These are phyloP conservation scores for Borealophlyctis nickersoniae DNA, from an alignment of 192 early-diverging fungal species.

Conservation along the genomic window DNA sequence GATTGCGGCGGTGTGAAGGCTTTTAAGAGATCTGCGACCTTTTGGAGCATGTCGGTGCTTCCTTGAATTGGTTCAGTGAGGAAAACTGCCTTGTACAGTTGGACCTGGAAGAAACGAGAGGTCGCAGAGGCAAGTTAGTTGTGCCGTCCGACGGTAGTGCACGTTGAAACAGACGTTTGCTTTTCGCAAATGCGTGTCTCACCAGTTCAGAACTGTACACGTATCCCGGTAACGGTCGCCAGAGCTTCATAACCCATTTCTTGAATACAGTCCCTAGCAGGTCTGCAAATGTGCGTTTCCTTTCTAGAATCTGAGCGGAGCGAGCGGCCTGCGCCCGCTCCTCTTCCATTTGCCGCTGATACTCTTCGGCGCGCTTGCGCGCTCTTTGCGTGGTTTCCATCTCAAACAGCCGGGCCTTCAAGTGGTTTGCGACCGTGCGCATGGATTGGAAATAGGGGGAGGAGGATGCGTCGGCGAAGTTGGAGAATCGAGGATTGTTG, in stretches of 20 bases:
- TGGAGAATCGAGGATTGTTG: conserved; percentile 53
- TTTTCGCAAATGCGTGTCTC: no score
- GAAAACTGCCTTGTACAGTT: not conserved
- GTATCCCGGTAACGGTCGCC: conserved; percentile 34
- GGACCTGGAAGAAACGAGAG: not conserved
- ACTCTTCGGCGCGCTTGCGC: conserved; percentile 32
- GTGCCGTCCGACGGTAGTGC: no score
- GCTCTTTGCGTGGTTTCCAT: conserved; percentile 40
- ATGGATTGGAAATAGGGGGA: conserved; percentile 41
- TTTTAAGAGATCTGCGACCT: not conserved
- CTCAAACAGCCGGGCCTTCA: conserved; percentile 45
- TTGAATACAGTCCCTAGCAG: conserved; percentile 41
- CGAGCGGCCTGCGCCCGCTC: conserved; percentile 31
- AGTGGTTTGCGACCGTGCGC: conserved; percentile 20
- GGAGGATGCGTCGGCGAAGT: conserved; percentile 27
- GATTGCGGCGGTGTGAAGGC: not conserved
- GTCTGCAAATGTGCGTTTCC: conserved; percentile 31
- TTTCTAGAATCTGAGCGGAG: conserved; percentile 35
- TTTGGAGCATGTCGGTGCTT: not conserved
- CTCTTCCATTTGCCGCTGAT: conserved; percentile 39
- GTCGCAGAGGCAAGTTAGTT: not conserved
- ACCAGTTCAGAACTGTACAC: conserved; percentile 42
- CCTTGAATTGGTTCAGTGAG: not conserved
- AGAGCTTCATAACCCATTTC: conserved; percentile 40
- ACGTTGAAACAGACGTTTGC: no score